A percentile compares a stretch with the other conserved stretches of the same genome.
Evolutionary conservation across 352 stramenopile genomes (phyloP).

Genomic region (Phytophthora kernoviae): DNA sequence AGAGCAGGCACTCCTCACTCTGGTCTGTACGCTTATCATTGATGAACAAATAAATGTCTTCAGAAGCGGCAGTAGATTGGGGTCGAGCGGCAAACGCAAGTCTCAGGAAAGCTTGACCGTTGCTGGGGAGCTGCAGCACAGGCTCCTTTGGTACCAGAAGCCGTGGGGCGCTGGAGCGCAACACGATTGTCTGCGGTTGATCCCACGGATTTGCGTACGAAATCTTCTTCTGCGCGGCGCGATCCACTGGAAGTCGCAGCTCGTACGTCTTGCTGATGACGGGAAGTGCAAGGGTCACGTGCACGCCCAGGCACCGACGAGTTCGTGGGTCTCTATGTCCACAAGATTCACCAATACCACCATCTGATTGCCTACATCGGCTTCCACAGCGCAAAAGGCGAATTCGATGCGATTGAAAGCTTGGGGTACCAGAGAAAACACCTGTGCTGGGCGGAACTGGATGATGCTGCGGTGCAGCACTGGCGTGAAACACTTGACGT

Average conservation of each 20-base stretch:
- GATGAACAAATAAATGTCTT: conserved; percentile 91
- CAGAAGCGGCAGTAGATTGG: conserved; percentile 6
- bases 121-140: conserved; percentile 54
- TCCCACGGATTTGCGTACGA: conserved; percentile 94
- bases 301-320: conserved; percentile 91
- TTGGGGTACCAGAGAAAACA: conserved; percentile 89
- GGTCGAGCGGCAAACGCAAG: conserved; percentile 46
- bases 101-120: conserved; percentile 59
- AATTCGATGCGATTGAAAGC: conserved; percentile 92
- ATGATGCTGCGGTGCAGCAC: conserved; percentile 44
- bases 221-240: conserved; percentile 91
- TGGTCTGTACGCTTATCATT: conserved; percentile 91
- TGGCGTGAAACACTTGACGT: conserved; percentile 62
- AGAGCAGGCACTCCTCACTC: conserved; percentile 94
- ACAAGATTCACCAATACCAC: conserved; percentile 86
- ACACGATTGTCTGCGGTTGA: conserved; percentile 73
- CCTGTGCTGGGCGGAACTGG: conserved; percentile 75
- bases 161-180: conserved; percentile 80
- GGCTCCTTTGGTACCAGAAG: conserved; percentile 78
- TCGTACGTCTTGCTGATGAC: conserved; percentile 94
- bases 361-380: conserved; percentile 16
- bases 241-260: conserved; percentile 63
- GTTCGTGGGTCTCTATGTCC: conserved; percentile 88
- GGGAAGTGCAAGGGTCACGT: conserved; percentile 73
- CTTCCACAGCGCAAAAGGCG: conserved; percentile 69